A percentile compares a stretch with the other conserved stretches of the same genome.
These are phyloP conservation scores for Phytophthora kernoviae DNA, from an alignment of 352 stramenopile species.

Conservation along the genomic window DNA sequence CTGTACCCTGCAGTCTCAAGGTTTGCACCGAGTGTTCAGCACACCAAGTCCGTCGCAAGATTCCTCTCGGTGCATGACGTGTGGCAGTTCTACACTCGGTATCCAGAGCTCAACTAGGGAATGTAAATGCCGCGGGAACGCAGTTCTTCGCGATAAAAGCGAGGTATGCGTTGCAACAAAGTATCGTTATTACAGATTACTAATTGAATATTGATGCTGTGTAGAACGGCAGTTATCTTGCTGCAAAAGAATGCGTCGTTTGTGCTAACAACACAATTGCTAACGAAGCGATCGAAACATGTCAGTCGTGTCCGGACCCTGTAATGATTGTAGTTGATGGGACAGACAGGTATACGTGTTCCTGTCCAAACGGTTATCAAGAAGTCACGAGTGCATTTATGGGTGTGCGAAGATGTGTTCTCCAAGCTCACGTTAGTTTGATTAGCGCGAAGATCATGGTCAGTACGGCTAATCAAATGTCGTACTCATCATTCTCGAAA, in stretches of 20 bases:
- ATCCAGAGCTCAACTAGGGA: conserved; percentile 35
- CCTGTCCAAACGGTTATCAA: conserved; percentile 64
- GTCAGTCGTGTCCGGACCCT: conserved; percentile 73
- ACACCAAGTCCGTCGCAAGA: conserved; percentile 49
- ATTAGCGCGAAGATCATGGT: conserved; percentile 60
- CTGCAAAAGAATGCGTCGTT: conserved; percentile 63
- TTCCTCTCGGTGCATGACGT: conserved; percentile 52
- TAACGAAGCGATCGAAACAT: conserved; percentile 49
- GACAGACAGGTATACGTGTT: conserved; percentile 40
- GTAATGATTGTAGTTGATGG: conserved; percentile 66
- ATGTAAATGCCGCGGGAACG: conserved; percentile 51
- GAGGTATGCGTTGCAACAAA: conserved; percentile 23
- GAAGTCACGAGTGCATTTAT: conserved; percentile 48
- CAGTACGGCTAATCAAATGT: conserved; percentile 34
- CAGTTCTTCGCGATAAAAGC: conserved; percentile 60
- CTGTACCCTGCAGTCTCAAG: conserved; percentile 55
- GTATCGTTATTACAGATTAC: not conserved
- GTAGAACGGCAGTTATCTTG: conserved; percentile 57
- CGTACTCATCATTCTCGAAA: conserved; percentile 47
- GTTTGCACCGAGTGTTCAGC: conserved; percentile 46
- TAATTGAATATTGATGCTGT: not conserved
- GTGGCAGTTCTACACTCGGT: conserved; percentile 65
- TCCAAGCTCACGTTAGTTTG: conserved; percentile 47
- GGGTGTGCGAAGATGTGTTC: conserved; percentile 46
- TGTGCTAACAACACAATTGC: conserved; percentile 50